Evolutionary conservation across 768 basidiomycete species (phyloP).

Genomic region (Boletus vinaceobasis): DNA sequence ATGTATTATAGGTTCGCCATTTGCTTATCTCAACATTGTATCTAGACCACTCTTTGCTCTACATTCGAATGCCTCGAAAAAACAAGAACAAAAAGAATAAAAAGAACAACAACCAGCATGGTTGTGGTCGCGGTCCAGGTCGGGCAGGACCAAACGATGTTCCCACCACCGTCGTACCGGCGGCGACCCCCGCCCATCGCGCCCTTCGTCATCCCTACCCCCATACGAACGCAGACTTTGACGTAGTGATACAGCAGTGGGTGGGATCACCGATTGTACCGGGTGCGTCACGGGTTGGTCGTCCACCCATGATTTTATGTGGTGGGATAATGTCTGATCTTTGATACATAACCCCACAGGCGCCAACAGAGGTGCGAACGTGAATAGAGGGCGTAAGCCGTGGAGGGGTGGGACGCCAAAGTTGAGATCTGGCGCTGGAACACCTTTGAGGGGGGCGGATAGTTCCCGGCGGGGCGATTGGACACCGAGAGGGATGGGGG

Average conservation of each 20-base stretch:
- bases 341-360: slow-evolving; percentile 7
- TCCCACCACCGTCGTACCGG: neutral
- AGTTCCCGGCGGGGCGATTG: slow-evolving; percentile 8
- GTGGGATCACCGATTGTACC: neutral
- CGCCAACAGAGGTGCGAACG: neutral
- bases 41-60: slow-evolving; percentile 1
- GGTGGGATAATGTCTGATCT: neutral
- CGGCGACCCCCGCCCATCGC: neutral
- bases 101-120: slow-evolving; percentile 19
- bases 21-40: neutral
- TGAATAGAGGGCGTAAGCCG: neutral
- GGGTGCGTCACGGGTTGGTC: slow-evolving; percentile 17
- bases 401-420: slow-evolving; percentile 8
- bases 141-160: neutral
- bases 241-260: slow-evolving; percentile 27
- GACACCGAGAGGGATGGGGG: slow-evolving; percentile 10
- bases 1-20: neutral
- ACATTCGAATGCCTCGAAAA: slow-evolving; percentile 18
- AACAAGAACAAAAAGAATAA: slow-evolving; percentile 8
- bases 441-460: slow-evolving; percentile 13
- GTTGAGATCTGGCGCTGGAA: slow-evolving; percentile 12
- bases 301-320: neutral
- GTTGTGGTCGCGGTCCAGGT: slow-evolving; percentile 24
- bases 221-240: slow-evolving; percentile 18
- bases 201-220: slow-evolving; percentile 18